phyloP scores from a whole-genome alignment of 139 green algal genomes.

The Chlamydomonas sp. region DNA sequence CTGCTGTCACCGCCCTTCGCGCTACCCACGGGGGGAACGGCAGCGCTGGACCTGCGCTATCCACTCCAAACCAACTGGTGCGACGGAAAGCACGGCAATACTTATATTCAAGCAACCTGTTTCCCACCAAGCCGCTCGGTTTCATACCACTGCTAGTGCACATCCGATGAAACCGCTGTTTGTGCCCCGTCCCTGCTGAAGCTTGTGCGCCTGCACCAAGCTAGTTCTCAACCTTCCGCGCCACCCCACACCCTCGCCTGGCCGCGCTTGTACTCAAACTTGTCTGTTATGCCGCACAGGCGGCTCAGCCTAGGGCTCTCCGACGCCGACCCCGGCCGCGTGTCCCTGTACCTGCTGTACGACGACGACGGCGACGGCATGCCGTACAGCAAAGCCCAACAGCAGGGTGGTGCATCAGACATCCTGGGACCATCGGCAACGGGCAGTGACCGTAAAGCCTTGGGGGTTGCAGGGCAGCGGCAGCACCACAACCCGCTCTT shows the following conservation, averaged over 20 bases:
- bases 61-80: background rate
- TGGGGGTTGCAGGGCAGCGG: background rate
- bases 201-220: too few species aligned
- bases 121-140: too few species aligned
- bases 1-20: slow-evolving; percentile 11
- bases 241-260: background rate
- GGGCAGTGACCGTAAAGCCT: too few species aligned
- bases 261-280: background rate
- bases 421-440: background rate
- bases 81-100: too few species aligned
- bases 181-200: too few species aligned
- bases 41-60: background rate
- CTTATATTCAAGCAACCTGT: too few species aligned
- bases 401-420: background rate
- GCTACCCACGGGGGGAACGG: background rate
- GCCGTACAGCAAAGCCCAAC: background rate
- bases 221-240: too few species aligned
- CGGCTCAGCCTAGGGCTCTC: slow-evolving; percentile 33
- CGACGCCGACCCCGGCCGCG: slow-evolving; percentile 27
- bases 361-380: background rate
- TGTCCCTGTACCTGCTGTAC: slow-evolving; percentile 42
- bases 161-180: too few species aligned
- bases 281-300: background rate
- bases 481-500: background rate
- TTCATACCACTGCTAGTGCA: too few species aligned